Conservation (phyloP, 164 flowering plant genomes). For the Warburgia ugandensis region DNA sequence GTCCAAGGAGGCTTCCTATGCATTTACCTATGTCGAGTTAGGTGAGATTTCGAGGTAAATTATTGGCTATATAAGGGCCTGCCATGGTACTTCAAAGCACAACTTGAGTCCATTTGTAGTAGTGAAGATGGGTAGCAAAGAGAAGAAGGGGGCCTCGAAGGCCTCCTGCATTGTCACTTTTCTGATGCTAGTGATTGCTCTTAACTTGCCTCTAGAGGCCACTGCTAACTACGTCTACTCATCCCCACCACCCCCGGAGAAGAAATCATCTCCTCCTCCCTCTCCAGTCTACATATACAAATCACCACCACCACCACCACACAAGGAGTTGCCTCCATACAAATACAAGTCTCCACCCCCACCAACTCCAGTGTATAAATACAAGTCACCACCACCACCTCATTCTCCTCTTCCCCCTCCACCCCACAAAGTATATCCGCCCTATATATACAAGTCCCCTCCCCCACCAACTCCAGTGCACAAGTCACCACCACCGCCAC, state of each 20-base stretch:
- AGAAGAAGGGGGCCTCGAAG: constrained; percentile 11
- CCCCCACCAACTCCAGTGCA: constrained; percentile 10
- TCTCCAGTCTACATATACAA: constrained; percentile 8
- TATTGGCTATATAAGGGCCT: constrained; percentile 17
- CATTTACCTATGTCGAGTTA: background rate
- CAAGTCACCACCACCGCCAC: constrained; percentile 15
- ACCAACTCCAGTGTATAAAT: constrained; percentile 9
- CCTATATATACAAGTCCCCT: constrained; percentile 13
- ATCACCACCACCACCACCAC: constrained; percentile 9
- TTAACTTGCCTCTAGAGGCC: constrained; percentile 14
- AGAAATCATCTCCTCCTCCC: constrained; percentile 9
- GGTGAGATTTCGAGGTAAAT: constrained; percentile 6
- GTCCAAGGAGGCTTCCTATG: background rate
- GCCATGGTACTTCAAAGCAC: constrained; percentile 7
- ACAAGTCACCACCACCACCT: constrained; percentile 14
- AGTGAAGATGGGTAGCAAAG: constrained; percentile 17
- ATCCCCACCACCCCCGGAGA: constrained; percentile 22
- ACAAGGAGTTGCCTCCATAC: constrained; percentile 1
- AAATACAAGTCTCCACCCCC: constrained; percentile 17
- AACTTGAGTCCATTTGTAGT: constrained; percentile 1
- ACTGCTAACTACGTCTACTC: constrained; percentile 19
- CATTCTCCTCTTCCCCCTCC: too few species aligned
- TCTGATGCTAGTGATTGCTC: constrained; percentile 16
- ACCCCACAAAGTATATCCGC: background rate
- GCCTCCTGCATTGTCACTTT: constrained; percentile 16